phyloP scores from a whole-genome alignment of 2,329 filamentous ascomycete species.

The Microsporum audouinii region DNA sequence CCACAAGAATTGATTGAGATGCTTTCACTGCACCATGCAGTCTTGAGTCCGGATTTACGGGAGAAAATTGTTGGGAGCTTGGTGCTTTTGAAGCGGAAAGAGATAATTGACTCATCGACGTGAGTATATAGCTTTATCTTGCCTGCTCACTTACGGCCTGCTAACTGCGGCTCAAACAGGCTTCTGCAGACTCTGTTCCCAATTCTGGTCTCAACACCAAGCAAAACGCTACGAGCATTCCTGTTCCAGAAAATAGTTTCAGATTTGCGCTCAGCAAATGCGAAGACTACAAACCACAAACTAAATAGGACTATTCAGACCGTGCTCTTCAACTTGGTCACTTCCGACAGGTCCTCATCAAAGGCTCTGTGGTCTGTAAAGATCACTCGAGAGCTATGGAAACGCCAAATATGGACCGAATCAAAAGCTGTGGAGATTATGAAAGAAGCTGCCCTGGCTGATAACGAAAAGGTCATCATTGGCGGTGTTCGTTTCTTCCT shows the following conservation, averaged over 20 bases:
- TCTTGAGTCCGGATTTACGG: slow-evolving; percentile 69
- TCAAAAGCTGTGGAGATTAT: slow-evolving; percentile 93
- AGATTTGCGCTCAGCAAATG: slow-evolving; percentile 78
- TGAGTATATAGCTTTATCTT: slow-evolving; percentile 20
- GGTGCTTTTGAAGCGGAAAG: slow-evolving; percentile 78
- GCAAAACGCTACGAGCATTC: slow-evolving; percentile 73
- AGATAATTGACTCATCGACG: slow-evolving; percentile 73
- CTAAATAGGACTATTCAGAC: slow-evolving; percentile 90
- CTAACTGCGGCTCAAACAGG: slow-evolving; percentile 17
- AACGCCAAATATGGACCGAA: slow-evolving; percentile 90
- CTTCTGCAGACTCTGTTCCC: slow-evolving; percentile 89
- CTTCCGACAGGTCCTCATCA: slow-evolving; percentile 69
- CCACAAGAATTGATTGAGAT: slow-evolving; percentile 71
- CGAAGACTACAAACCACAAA: slow-evolving; percentile 77
- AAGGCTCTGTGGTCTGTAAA: slow-evolving; percentile 95
- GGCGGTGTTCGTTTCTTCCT: slow-evolving; percentile 90
- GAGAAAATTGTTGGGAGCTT: slow-evolving; percentile 92
- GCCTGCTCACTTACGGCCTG: background rate
- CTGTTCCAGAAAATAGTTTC: slow-evolving; percentile 86
- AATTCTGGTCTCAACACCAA: slow-evolving; percentile 80
- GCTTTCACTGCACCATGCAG: slow-evolving; percentile 67
- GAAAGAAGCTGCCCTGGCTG: slow-evolving; percentile 79
- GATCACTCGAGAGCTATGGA: slow-evolving; percentile 90
- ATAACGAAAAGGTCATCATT: slow-evolving; percentile 84
- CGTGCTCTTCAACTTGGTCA: slow-evolving; percentile 81